phyloP scores from a whole-genome alignment of 805 yeast species.

The Metschnikowia lunata region DNA sequence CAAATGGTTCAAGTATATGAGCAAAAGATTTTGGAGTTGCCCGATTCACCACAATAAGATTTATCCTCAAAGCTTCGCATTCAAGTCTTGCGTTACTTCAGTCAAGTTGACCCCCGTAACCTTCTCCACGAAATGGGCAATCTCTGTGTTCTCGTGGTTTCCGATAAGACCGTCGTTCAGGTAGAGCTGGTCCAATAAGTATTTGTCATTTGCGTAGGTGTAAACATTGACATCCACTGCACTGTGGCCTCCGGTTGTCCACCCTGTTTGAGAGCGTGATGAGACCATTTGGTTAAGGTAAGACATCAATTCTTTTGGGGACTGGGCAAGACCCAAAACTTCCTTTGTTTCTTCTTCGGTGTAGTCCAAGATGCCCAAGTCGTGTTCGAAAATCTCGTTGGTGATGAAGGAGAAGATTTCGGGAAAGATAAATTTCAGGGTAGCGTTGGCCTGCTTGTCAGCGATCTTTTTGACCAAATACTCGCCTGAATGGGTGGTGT shows the following conservation, averaged over 20 bases:
- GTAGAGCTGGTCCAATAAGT: conserved; percentile 35
- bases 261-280: conserved; percentile 77
- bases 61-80: too few species aligned
- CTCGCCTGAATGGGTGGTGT: conserved; percentile 76
- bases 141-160: conserved; percentile 79
- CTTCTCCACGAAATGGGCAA: conserved; percentile 66
- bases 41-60: too few species aligned
- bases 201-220: conserved; percentile 59
- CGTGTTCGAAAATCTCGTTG: conserved; percentile 50
- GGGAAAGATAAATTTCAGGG: conserved; percentile 28
- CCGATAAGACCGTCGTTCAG: conserved; percentile 51
- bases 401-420: conserved; percentile 25
- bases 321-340: conserved; percentile 16
- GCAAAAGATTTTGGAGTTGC: too few species aligned
- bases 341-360: conserved; percentile 44
- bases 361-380: conserved; percentile 61
- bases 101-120: conserved; percentile 46
- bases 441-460: conserved; percentile 26
- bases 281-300: conserved; percentile 68
- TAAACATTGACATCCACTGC: conserved; percentile 93
- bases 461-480: conserved; percentile 48
- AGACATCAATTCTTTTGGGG: conserved; percentile 41
- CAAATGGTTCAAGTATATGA: too few species aligned
- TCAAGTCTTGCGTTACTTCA: conserved; percentile 27
- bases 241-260: conserved; percentile 94